Evolutionary conservation across 495 filamentous ascomycete species (phyloP).

Genomic region (Neurospora sp.): DNA sequence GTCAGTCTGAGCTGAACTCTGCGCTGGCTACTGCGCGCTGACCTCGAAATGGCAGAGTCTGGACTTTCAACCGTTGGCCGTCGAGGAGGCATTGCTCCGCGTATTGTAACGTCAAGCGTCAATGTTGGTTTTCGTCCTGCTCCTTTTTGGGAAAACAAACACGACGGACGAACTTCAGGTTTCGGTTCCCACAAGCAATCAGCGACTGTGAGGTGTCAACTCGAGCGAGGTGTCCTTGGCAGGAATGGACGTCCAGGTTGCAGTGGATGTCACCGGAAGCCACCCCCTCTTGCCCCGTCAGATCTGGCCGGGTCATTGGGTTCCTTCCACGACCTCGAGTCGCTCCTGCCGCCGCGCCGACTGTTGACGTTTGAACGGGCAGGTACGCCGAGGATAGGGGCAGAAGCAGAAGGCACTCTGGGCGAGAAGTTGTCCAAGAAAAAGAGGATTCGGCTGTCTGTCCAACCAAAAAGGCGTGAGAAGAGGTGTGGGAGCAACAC

Average conservation of each 20-base stretch:
- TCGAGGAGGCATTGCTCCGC: background rate
- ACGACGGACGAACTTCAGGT: background rate
- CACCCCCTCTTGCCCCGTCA: background rate
- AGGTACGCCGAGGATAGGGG: background rate
- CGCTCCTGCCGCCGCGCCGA: background rate
- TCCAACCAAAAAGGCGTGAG: background rate
- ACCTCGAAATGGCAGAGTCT: background rate
- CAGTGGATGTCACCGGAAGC: background rate
- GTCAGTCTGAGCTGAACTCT: background rate
- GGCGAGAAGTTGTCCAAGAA: background rate
- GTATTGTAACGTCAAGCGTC: background rate
- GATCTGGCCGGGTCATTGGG: background rate
- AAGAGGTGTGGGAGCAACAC: slow-evolving; percentile 13
- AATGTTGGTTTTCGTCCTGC: background rate
- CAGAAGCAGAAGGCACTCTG: background rate
- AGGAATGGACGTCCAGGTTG: background rate
- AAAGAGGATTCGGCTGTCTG: background rate
- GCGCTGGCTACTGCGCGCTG: background rate
- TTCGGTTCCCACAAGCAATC: background rate
- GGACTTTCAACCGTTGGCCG: background rate
- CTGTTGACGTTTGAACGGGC: background rate
- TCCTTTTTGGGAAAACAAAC: background rate
- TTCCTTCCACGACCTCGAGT: background rate
- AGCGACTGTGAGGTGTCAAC: background rate
- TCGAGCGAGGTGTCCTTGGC: background rate